Evolutionary conservation across 148 eudicot genomes (phyloP), one percentile per base, ranked within the genome.

Genomic region (Persicaria tinctoria): DNA sequence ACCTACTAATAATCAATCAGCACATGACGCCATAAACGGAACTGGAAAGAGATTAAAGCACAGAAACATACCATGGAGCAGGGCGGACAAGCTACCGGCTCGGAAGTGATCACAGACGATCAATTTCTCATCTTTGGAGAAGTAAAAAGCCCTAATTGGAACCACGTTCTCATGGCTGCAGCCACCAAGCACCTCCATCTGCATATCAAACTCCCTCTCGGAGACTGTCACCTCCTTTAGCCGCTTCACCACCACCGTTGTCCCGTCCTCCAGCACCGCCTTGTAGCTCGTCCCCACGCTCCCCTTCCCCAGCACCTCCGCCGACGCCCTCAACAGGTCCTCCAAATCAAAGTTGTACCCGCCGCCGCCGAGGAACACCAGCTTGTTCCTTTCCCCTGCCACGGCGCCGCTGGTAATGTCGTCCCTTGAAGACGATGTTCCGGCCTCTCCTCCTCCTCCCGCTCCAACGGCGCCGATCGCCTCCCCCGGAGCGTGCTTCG

Each of bases 291-390:
- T 95, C 77, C 98, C 98, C 0, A 91, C 62, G 3, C 89, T 84
- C 51, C 98, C 98, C 79, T 92, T 95, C 32, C 98, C 98, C 18
- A 95, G 87, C 98, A 95, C 90, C 83, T 95, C 98, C 0, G 98
- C 98, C 48, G 97, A 95, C 0, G 97, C 98, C 11, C 90, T 76
- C 20, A 95, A 78, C 84, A 95, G 82, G 75, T 95, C 97, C 73
- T 95, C 98, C 17, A 95, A 85, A 86, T 87, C 97, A 77, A 92
- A 95, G 74, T 89, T 85, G 77, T 84, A 86, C 78, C 38, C 74
- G 16, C 82, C 88, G 78, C 89, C 63, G 16, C 90, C 97, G 54
- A 84, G 92, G 73, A 95, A 92, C 85, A 92, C 96, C 18, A 92
- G 79, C 75, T 79, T 87, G 51, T 93, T 86, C 71, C 82, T 83